These are phyloP conservation scores for Cyberlindnera xishuangbannaensis DNA, from an alignment of 805 yeast genomes.

Conservation along the genomic window DNA sequence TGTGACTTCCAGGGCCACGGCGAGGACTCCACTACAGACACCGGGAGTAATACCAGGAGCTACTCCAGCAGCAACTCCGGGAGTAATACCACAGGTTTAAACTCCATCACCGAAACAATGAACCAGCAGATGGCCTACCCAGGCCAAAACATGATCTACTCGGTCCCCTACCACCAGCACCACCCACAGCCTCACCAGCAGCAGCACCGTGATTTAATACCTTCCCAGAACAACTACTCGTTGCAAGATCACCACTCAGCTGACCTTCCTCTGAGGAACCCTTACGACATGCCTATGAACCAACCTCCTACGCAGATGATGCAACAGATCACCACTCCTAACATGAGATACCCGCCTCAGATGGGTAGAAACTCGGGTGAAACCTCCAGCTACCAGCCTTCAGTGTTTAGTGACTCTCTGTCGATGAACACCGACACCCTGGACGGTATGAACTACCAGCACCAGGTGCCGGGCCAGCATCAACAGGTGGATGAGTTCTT, in stretches of 20 bases:
- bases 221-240: not conserved
- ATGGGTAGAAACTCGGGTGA: slow-evolving; percentile 3
- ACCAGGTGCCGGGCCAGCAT: not conserved
- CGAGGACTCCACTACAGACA: too few species aligned
- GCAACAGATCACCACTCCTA: not conserved
- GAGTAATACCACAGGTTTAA: too few species aligned
- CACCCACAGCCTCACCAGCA: slow-evolving; percentile 2
- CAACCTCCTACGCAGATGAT: slow-evolving; percentile 1
- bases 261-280: slow-evolving; percentile 7
- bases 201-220: not conserved
- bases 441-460: slow-evolving; percentile 7
- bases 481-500: slow-evolving; percentile 15
- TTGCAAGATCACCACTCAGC: slow-evolving; percentile 7
- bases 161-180: not conserved
- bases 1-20: too few species aligned
- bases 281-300: slow-evolving; percentile 2
- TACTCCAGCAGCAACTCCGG: too few species aligned
- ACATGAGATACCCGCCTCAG: slow-evolving; percentile 2
- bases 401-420: slow-evolving; percentile 14
- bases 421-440: slow-evolving; percentile 9
- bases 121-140: slow-evolving; percentile 10
- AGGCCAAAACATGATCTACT: slow-evolving; percentile 7
- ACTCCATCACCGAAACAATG: slow-evolving; percentile 1
- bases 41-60: too few species aligned
- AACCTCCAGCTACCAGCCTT: slow-evolving; percentile 14